Evolutionary conservation across 2,329 filamentous ascomycete genomes (phyloP).

Genomic region (Huntiella omanensis): DNA sequence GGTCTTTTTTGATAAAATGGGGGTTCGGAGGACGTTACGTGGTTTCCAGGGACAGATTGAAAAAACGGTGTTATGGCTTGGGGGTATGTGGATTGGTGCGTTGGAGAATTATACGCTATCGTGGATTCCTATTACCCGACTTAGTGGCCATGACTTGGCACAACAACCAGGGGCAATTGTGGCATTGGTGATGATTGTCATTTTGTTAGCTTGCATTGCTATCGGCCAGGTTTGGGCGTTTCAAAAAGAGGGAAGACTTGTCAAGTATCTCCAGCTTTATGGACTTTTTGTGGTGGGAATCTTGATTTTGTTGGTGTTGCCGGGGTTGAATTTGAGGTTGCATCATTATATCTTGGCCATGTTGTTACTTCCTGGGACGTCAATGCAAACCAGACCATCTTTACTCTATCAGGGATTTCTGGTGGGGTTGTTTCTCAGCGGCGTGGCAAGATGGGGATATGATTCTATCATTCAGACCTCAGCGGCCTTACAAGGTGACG

Average conservation of each 20-base stretch:
- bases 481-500: slow-evolving; percentile 48
- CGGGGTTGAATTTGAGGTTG: slow-evolving; percentile 64
- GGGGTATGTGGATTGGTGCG: slow-evolving; percentile 75
- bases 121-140: slow-evolving; percentile 76
- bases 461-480: slow-evolving; percentile 75
- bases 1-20: slow-evolving; percentile 74
- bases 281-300: slow-evolving; percentile 47
- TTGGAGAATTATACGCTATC: slow-evolving; percentile 92
- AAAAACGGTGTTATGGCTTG: slow-evolving; percentile 79
- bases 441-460: slow-evolving; percentile 86
- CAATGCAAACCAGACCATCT: slow-evolving; percentile 68
- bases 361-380: slow-evolving; percentile 71
- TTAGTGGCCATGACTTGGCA: slow-evolving; percentile 77
- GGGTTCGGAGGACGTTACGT: slow-evolving; percentile 48
- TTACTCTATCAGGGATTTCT: slow-evolving; percentile 80
- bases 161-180: slow-evolving; percentile 78
- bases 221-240: slow-evolving; percentile 69
- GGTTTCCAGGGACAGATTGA: slow-evolving; percentile 69
- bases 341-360: slow-evolving; percentile 90
- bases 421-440: slow-evolving; percentile 83
- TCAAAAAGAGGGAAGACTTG: slow-evolving; percentile 64
- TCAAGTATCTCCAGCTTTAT: slow-evolving; percentile 63
- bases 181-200: slow-evolving; percentile 61
- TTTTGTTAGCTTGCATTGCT: slow-evolving; percentile 48
- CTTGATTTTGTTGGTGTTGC: slow-evolving; percentile 50